Conservation (phyloP, 148 eudicot genomes). For the Nepenthes mirabilis region DNA sequence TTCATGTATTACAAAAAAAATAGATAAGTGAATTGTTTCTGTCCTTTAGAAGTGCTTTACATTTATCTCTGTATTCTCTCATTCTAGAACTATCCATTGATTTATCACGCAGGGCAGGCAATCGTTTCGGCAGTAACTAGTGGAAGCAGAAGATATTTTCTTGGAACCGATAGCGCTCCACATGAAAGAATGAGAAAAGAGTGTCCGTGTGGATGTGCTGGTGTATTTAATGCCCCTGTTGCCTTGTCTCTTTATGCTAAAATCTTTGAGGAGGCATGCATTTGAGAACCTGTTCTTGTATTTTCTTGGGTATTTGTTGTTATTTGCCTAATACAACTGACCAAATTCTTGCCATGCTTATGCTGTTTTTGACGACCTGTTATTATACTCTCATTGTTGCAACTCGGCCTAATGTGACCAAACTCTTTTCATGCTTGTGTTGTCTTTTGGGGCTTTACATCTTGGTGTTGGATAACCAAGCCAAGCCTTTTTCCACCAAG, state of each 20-base stretch:
- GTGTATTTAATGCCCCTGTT: constrained; percentile 76
- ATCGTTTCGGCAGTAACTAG: constrained; percentile 77
- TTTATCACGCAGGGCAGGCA: constrained; percentile 44
- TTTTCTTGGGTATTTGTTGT: no score
- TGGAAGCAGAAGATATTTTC: constrained; percentile 76
- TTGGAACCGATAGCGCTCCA: constrained; percentile 96
- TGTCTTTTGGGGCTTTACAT: no score
- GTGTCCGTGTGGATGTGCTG: constrained; percentile 86
- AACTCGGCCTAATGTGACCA: no score
- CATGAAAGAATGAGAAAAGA: constrained; percentile 72
- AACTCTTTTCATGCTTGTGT: no score
- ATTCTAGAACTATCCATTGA: not conserved
- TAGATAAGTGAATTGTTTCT: not conserved
- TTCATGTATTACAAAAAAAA: no score
- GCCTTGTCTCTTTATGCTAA: constrained; percentile 81
- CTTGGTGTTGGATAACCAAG: no score
- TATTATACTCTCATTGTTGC: no score
- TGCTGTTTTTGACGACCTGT: no score
- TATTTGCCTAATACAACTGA: no score
- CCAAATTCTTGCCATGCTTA: no score
- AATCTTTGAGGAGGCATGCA: constrained; percentile 74
- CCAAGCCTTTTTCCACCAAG: no score
- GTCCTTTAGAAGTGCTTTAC: not conserved
- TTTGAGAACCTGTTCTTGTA: not conserved
- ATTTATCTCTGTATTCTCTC: not conserved